A percentile compares a stretch with the other conserved stretches of the same genome.
These are phyloP conservation scores for Exobasidium rhododendri DNA, from an alignment of 1,284 basidiomycete species.

Conservation along the genomic window DNA sequence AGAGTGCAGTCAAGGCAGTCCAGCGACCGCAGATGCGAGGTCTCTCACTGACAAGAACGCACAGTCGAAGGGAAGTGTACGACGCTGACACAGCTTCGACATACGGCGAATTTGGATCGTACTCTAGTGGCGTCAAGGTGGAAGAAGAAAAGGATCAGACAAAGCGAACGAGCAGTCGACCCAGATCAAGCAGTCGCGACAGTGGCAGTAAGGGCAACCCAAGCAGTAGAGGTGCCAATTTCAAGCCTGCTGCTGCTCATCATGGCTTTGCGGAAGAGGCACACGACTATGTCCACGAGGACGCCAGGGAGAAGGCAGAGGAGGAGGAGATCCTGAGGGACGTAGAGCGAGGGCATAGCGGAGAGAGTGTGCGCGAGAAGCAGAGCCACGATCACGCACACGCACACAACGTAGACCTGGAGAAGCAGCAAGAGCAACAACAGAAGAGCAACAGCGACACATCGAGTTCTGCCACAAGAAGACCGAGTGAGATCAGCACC, in stretches of 20 bases:
- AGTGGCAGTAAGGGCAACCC: neutral
- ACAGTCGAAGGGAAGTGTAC: constrained; percentile 10
- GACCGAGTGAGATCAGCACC: neutral
- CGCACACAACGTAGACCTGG: constrained; percentile 4
- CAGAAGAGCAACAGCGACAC: neutral
- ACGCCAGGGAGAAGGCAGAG: constrained; percentile 5
- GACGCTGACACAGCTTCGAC: constrained; percentile 12
- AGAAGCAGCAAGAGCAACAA: constrained; percentile 1
- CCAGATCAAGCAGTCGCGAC: neutral
- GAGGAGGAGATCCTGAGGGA: constrained; percentile 5
- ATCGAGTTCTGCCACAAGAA: neutral
- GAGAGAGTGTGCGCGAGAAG: neutral
- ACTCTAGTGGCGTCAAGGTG: neutral
- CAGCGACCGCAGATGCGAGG: neutral
- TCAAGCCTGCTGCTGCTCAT: neutral
- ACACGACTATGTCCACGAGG: neutral
- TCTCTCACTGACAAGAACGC: neutral
- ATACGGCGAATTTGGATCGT: constrained; percentile 12
- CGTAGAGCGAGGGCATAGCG: constrained; percentile 3
- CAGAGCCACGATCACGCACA: neutral
- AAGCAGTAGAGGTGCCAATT: neutral
- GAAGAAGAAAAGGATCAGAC: neutral
- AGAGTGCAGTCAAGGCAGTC: too few relatives aligned
- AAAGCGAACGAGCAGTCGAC: neutral
- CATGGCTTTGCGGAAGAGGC: neutral